Evolutionary conservation across 306 rosid genomes (phyloP), one percentile per base, ranked within the genome.

Genomic region (Heteromeles arbutifolia): DNA sequence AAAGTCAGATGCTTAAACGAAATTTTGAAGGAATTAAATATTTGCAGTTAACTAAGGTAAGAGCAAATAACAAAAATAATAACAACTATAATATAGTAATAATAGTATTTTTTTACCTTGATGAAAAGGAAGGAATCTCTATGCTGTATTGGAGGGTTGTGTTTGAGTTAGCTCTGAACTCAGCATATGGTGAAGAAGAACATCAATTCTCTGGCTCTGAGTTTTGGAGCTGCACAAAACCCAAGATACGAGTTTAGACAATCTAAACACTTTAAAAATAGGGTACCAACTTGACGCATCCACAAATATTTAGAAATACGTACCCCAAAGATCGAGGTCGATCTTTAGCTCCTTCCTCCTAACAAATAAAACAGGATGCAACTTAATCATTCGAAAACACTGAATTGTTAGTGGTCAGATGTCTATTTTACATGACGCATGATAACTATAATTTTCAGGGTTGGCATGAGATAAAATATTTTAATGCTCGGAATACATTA

Each of bases 121-220:
- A 53, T 22, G 44, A 67, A 54, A 24, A 19, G 17, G n/a, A 7
- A 80, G 39, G 52, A 48, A 70, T 31, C 77, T 37, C 77, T 82
- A 82, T 73, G 90, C 61, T 70, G 50, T 67, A 74, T 9, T 71
- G 76, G 92, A 70, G 84, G 85, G 44, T 62, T 89, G 80, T 44
- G 84, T 63, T 78, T 83, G 65, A 76, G 78, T 52, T 58, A 96
- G 85, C 85, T 96, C 99, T 18, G 93, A 80, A 82, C 99, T 96
- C 90, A 92, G 78, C 93, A 96, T 96, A 82, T 92, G 98, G 87
- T 96, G 98, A 76, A 96, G 99, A 82, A 96, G 99, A 69, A 26
- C 68, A 70, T 89, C 97, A 81, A 89, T 91, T 86, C 97, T 96
- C 76, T 88, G 96, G 82, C 93, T 96, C 64, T 78, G 88, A 68